Percentiles rank a stretch among this genome's conserved stretches.
Conservation (phyloP, 805 yeast species). For the Starmerella apis region DNA sequence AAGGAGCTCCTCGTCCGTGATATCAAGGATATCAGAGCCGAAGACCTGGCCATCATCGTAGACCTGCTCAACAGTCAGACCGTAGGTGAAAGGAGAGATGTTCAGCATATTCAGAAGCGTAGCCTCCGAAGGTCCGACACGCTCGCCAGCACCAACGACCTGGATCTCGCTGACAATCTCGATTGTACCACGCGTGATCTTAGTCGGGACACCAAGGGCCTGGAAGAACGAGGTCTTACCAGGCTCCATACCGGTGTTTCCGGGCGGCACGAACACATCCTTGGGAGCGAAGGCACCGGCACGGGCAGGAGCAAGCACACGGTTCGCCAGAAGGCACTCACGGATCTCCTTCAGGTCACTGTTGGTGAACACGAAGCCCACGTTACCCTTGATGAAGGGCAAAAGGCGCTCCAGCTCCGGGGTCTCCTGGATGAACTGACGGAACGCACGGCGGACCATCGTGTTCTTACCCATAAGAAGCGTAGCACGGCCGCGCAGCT, state of each 20-base stretch:
- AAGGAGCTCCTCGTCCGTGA: constrained; percentile 94
- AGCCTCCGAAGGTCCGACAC: constrained; percentile 99
- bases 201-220: constrained; percentile 99
- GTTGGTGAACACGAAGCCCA: constrained; percentile 99
- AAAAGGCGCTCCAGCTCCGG: constrained; percentile 93
- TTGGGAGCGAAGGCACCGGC: constrained; percentile 99
- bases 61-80: constrained; percentile 93
- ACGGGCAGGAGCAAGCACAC: constrained; percentile 99
- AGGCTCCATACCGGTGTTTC: constrained; percentile 99
- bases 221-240: constrained; percentile 99
- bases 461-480: constrained; percentile 99
- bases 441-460: constrained; percentile 99
- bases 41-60: constrained; percentile 98
- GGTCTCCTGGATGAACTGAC: constrained; percentile 85
- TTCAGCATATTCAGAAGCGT: constrained; percentile 96
- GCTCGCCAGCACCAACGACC: constrained; percentile 76
- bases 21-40: constrained; percentile 94
- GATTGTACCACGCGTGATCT: constrained; percentile 99
- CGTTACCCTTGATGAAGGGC: constrained; percentile 94
- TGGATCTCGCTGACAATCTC: constrained; percentile 95
- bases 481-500: constrained; percentile 88
- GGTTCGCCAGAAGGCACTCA: constrained; percentile 78
- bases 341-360: constrained; percentile 83
- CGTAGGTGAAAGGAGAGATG: constrained; percentile 99
- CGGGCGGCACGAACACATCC: constrained; percentile 96